Percentiles rank a stretch among this genome's conserved stretches.
Conservation (phyloP, 345 rosid species). For the Heritiera fomes region DNA sequence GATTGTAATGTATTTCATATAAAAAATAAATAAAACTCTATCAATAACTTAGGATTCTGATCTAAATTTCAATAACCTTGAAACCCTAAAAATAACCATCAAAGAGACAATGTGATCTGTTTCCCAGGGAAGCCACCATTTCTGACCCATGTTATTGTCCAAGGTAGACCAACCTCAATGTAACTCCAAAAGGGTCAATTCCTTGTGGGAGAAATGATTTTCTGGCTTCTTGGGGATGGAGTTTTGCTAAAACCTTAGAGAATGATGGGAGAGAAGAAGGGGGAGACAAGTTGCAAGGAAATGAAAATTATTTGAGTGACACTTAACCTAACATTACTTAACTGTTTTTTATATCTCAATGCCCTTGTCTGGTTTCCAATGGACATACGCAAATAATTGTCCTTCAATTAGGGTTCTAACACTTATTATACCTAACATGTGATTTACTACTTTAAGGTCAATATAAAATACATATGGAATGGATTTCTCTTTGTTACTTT, state of each 20-base stretch:
- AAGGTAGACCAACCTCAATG: constrained; percentile 15
- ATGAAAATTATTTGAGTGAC: constrained; percentile 21
- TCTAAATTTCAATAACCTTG: not conserved
- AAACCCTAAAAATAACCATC: not conserved
- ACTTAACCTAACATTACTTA: constrained; percentile 45
- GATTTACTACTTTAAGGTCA: not conserved
- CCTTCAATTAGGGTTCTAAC: constrained; percentile 18
- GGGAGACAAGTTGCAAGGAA: constrained; percentile 44
- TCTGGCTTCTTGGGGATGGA: constrained; percentile 40
- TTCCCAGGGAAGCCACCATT: constrained; percentile 19
- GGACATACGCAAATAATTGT: constrained; percentile 34
- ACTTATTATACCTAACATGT: not conserved
- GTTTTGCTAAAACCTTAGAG: constrained; percentile 40
- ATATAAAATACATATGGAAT: not conserved
- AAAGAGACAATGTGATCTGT: constrained; percentile 13
- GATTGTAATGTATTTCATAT: not conserved
- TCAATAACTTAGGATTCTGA: constrained; percentile 38
- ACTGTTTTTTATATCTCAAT: constrained; percentile 40
- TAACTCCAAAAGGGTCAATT: constrained; percentile 22
- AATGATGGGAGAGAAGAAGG: constrained; percentile 11
- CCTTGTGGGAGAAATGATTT: constrained; percentile 15
- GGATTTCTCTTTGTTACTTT: not conserved
- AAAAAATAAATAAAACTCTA: not conserved
- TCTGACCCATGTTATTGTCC: constrained; percentile 9
- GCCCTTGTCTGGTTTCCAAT: constrained; percentile 45